Percentiles rank a stretch among this genome's conserved stretches.
phyloP scores from a whole-genome alignment of 179 eudicot species.

The Silene noctiflora region DNA sequence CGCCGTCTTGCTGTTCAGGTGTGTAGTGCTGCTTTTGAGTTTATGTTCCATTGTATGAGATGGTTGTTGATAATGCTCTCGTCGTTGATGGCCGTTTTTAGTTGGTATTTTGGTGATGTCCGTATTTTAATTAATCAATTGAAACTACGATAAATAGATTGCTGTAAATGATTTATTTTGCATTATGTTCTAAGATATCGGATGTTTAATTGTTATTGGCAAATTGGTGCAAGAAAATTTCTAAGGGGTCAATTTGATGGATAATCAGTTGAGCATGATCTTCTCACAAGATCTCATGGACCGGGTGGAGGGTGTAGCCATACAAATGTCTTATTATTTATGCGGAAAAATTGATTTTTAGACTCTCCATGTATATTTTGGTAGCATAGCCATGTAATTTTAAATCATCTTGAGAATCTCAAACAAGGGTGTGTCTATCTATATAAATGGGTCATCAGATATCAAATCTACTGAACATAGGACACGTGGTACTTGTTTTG shows the following conservation, averaged over 20 bases:
- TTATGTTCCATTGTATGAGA: background rate
- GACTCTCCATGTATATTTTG: too few relatives aligned
- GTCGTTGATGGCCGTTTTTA: background rate
- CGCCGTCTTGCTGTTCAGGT: slow-evolving; percentile 99
- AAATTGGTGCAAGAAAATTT: background rate
- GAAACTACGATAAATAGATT: background rate
- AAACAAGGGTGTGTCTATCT: too few relatives aligned
- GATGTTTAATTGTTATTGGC: background rate
- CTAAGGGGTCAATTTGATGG: too few relatives aligned
- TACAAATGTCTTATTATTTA: too few relatives aligned
- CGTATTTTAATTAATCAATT: background rate
- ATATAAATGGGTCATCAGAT: too few relatives aligned
- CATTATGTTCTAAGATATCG: background rate
- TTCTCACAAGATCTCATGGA: too few relatives aligned
- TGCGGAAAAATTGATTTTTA: too few relatives aligned
- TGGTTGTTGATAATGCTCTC: background rate
- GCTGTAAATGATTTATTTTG: background rate
- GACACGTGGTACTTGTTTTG: background rate
- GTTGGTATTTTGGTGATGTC: background rate
- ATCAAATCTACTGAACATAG: too few relatives aligned
- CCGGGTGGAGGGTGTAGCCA: too few relatives aligned
- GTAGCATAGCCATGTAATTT: too few relatives aligned
- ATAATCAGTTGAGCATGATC: too few relatives aligned
- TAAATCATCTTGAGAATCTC: too few relatives aligned
- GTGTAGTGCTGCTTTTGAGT: background rate